Conservation (phyloP, 2,329 filamentous ascomycete species). For the Ophiognomonia clavigignenti-juglandacearum region DNA sequence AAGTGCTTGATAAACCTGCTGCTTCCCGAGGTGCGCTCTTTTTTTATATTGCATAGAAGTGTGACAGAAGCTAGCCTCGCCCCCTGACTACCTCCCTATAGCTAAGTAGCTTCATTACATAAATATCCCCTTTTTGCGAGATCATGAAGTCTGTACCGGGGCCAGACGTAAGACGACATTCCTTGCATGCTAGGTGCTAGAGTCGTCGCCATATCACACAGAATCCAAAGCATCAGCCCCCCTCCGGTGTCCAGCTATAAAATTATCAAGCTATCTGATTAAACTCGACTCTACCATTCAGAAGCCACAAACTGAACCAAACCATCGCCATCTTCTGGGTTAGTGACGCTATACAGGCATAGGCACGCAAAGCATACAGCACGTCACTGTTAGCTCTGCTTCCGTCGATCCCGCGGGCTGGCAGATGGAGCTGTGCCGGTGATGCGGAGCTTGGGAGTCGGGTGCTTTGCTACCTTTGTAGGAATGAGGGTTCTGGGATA, state of each 20-base stretch:
- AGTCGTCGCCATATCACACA: not conserved
- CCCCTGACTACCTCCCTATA: too few relatives aligned
- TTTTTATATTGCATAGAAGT: too few relatives aligned
- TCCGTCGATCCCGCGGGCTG: too few relatives aligned
- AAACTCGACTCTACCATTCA: not conserved
- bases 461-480: not conserved
- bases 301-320: too few relatives aligned
- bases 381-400: too few relatives aligned
- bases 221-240: not conserved
- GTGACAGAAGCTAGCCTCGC: too few relatives aligned
- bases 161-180: not conserved
- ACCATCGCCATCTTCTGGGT: constrained; percentile 12
- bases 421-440: too few relatives aligned
- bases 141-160: not conserved
- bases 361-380: too few relatives aligned
- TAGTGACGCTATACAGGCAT: constrained; percentile 12
- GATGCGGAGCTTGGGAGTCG: constrained; percentile 10
- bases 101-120: too few relatives aligned
- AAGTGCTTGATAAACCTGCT: too few relatives aligned
- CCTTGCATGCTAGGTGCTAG: not conserved
- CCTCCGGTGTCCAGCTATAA: not conserved
- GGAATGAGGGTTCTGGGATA: not conserved
- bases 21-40: too few relatives aligned
- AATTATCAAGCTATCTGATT: not conserved
- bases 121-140: too few relatives aligned